Base-by-base conservation (phyloP, 2,329 filamentous ascomycete species). In the Colletotrichum zoysiae region DNA sequence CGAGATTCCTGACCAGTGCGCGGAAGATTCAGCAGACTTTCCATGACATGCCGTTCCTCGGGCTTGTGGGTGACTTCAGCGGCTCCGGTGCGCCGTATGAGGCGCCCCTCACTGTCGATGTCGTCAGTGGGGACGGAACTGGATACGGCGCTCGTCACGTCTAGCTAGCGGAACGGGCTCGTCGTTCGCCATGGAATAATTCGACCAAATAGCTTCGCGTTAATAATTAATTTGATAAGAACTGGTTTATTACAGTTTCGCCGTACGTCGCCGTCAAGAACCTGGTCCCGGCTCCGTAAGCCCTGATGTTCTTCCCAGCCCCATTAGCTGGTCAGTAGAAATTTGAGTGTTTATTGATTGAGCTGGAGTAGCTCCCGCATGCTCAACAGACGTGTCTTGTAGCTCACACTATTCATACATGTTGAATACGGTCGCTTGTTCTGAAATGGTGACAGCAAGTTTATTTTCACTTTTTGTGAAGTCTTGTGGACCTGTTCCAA, bases 1-100 rank as follows among this genome's bases (percentile, higher is more conserved):
- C 77, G 7, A 75, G 75, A 7, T 83, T 85, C 48, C 70, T 84
- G 4, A 64, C 62, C 2, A 83, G 79, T 35, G 82, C 80, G 0
- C 74, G 74, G n/a, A 76, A 74, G 50, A 75, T 85, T 11, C 79
- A 81, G 71, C 73, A 74, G 5, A 74, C 75, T 0, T 76, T 75
- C 42, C 64, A 65, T 4, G 71, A 78, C 6, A 73, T 73, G 6
- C 78, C 80, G 4, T 73, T 76, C 18, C 78, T 78, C 2, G 74
- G 71, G 5, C 74, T 80, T 1, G 71, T 76, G 55, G 78, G 79
- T 0, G 73, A 71, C 7, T 78, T 79, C 44, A 69, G 62, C 44
- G 20, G 26, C 5, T 72, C 70, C 6, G 70, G 60, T 0, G 59
- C 65, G 40, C n/a, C 59, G 33, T 72, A 60, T 16, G 70, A 72